Base-by-base conservation (phyloP, 768 basidiomycete genomes). In the Phlegmacium glaucopus region DNA sequence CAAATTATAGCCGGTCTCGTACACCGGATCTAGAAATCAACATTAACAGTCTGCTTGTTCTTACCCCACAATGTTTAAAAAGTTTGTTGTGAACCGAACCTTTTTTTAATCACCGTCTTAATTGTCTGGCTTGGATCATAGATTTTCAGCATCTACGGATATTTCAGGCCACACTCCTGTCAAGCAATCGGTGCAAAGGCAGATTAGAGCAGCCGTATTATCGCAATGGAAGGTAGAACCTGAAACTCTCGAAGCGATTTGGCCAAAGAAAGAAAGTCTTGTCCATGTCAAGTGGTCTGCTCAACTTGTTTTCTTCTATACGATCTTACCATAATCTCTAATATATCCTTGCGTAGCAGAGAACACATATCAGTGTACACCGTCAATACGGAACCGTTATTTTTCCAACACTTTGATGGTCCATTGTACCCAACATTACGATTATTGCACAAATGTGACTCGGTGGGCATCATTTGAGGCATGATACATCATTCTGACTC, bases 201-300 rank as follows among this genome's bases (percentile, higher is more conserved):
- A 80, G 55, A 93, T 98, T 67, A 85, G 96, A 47, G 71, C 84
- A 17, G 76, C 74, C 38, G 72, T 96, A 27, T 74, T 96, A 41
- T 78, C 85, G 15, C 93, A 95, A 64, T 87, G 91, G 78, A 88
- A 83, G 58, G 78, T 90, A 42, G 81, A 84, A 52, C 76, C 81
- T 35, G 90, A 90, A 53, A 82, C 85, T 2, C 71, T 98, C 26
- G 96, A 99, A 62, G 79, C 79, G 57, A 79, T 99, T 43, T 99
- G 96, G 96, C 92, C 94, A 3, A 99, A 98, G 88, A 99, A 98
- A 76, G 95, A 97, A 74, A 78, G 85, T 2, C 74, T 97, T 39
- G 85, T 88, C 4, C 86, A 89, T 59, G 90, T 94, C 51, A 98
- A 98, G 75, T 98, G 96, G 95, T 94, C 66, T 55, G 79, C 75